Evolutionary conservation across 192 early-diverging fungal genomes (phyloP), one percentile per base, ranked within the genome.

Genomic region (Funneliformis mosseae): DNA sequence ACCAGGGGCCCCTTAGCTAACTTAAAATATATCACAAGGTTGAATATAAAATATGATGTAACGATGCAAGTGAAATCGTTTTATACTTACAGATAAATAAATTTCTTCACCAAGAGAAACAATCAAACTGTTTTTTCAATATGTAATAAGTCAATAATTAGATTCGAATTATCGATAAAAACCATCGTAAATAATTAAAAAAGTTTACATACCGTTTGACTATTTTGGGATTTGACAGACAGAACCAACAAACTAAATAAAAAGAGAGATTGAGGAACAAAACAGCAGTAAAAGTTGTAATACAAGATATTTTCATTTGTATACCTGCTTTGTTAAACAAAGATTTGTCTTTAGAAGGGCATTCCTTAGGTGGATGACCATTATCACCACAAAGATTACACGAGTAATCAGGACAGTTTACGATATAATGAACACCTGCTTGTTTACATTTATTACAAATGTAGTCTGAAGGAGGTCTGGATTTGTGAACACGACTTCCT

Each of bases 1-100:
- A 92, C 87, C 28, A 98, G 81, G 28, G 92, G 90, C n/a, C 97
- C 97, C 86, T 97, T 98, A 42, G 97, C 92, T 78, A 96, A 85
- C 78, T 79, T 42, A 23, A n/a, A 43, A 38, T 48, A 7, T 66
- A 38, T 18, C 25, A 48, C 33, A 43, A 67, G 21, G 61, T 41
- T 76, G 41, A 62, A 43, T 18, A 59, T 41, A 27, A 1, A 33
- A 61, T 1, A 48, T 60, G 33, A 11, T 38, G 8, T 38, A 27
- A n/a, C 3, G 60, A 60, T 16, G 48, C 33, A 41, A 21, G 46
- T 50, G 18, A 33, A 25, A 16, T 5, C 14, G 12, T 39, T 23
- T 59, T 38, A 38, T 33, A n/a, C 18, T 39, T 70, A 79, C 78
- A 14, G 97, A 92, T 43, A 94, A 70, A 78, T 99, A 99, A 8